Conservation (phyloP, 2,329 filamentous ascomycete genomes). For the Cordyceps cicadae region DNA sequence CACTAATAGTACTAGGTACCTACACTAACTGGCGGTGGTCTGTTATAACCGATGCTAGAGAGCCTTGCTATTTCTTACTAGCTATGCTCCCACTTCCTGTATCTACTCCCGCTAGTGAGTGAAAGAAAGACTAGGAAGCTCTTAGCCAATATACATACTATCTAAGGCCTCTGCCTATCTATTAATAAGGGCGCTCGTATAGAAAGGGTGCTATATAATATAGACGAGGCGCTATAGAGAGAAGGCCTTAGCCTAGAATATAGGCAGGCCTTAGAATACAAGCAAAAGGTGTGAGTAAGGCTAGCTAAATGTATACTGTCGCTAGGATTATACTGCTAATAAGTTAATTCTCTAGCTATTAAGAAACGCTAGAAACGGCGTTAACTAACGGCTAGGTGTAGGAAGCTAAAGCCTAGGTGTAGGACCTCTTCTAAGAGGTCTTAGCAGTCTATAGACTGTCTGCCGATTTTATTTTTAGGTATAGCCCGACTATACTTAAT, state of each 20-base stretch:
- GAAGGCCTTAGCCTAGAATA: neutral
- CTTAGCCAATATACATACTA: neutral
- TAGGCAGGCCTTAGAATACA: neutral
- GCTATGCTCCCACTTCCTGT: neutral
- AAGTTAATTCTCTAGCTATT: neutral
- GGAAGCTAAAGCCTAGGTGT: neutral
- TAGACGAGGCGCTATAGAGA: neutral
- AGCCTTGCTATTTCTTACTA: slow-evolving; percentile 10
- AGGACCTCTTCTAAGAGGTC: neutral
- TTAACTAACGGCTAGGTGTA: neutral
- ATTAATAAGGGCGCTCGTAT: neutral
- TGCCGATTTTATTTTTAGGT: neutral
- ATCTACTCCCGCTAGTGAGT: neutral
- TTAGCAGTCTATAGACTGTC: neutral
- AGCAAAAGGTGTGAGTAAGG: neutral
- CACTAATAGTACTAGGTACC: neutral
- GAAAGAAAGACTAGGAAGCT: neutral
- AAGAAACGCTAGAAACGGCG: neutral
- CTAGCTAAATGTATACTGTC: too few species aligned
- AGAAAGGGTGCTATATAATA: neutral
- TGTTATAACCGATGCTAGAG: neutral
- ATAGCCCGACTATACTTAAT: neutral
- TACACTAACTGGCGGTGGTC: neutral
- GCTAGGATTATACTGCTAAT: neutral
- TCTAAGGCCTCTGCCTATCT: slow-evolving; percentile 1